A percentile compares a stretch with the other conserved stretches of the same genome.
phyloP scores from a whole-genome alignment of 345 rosid species.

The Populus deltoides region DNA sequence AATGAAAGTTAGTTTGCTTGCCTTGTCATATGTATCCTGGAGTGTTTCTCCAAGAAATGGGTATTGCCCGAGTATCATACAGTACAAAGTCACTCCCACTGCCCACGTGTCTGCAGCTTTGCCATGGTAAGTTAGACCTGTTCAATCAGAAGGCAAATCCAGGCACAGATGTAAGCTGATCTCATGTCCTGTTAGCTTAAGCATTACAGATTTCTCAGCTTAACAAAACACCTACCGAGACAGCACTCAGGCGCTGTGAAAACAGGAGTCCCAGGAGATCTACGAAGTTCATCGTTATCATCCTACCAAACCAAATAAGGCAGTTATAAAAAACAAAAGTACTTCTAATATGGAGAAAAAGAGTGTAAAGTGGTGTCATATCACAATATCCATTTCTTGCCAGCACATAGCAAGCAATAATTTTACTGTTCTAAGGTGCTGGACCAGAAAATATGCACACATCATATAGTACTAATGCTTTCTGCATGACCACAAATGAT shows the following conservation, averaged over 20 bases:
- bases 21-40: constrained; percentile 97
- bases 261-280: constrained; percentile 99
- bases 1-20: constrained; percentile 22
- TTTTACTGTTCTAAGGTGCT: background rate
- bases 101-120: constrained; percentile 98
- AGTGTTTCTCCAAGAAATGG: constrained; percentile 95
- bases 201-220: background rate
- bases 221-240: constrained; percentile 42
- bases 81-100: constrained; percentile 86
- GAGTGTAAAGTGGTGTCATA: background rate
- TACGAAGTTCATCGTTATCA: constrained; percentile 89
- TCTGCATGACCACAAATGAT: background rate
- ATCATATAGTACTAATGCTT: background rate
- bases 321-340: background rate
- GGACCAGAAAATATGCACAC: background rate
- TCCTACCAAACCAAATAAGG: constrained; percentile 46
- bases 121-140: constrained; percentile 86
- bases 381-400: background rate
- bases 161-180: constrained; percentile 9
- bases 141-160: constrained; percentile 18
- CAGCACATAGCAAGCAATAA: background rate
- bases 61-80: constrained; percentile 76
- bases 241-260: constrained; percentile 99
- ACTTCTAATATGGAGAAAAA: background rate
- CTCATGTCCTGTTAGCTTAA: background rate